phyloP scores from a whole-genome alignment of 1,139 yeast species.

The Lodderomyces pseudojiufengensis region DNA sequence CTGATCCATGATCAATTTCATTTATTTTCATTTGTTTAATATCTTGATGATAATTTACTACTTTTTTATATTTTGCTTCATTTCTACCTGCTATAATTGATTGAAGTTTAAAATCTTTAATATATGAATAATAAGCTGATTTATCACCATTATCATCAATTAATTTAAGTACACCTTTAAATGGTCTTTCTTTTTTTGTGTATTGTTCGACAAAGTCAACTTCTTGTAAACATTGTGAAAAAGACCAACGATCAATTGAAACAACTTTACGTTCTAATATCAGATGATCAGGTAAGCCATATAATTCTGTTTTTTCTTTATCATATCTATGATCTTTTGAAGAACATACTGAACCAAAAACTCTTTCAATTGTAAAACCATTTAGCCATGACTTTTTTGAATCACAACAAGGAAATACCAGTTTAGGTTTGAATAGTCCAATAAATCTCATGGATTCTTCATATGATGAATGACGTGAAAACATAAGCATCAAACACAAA shows the following conservation, averaged over 20 bases:
- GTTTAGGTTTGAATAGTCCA: conserved; percentile 34
- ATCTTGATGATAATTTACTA: conserved; percentile 18
- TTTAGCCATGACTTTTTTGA: conserved; percentile 31
- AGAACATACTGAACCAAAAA: conserved; percentile 42
- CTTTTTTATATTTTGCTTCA: conserved; percentile 18
- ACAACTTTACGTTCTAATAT: conserved; percentile 19
- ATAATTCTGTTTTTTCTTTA: conserved; percentile 16
- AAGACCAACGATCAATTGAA: conserved; percentile 34
- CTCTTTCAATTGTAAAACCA: conserved; percentile 42
- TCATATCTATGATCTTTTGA: conserved; percentile 29
- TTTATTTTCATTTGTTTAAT: no score
- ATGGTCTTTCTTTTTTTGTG: conserved; percentile 5
- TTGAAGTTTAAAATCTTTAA: conserved; percentile 22
- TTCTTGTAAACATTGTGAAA: conserved; percentile 31
- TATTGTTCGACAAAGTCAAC: conserved; percentile 16
- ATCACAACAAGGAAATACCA: conserved; percentile 47
- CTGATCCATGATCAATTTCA: no score
- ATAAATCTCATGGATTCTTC: conserved; percentile 42
- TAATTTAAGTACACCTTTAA: conserved; percentile 7
- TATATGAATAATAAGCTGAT: background rate
- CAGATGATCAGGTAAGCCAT: conserved; percentile 20
- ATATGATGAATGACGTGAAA: conserved; percentile 56
- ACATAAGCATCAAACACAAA: conserved; percentile 35
- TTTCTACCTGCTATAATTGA: conserved; percentile 25
- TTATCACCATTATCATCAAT: background rate